These are phyloP conservation scores for Bipolaris cookei DNA, from an alignment of 2,329 filamentous ascomycete species.

Conservation along the genomic window DNA sequence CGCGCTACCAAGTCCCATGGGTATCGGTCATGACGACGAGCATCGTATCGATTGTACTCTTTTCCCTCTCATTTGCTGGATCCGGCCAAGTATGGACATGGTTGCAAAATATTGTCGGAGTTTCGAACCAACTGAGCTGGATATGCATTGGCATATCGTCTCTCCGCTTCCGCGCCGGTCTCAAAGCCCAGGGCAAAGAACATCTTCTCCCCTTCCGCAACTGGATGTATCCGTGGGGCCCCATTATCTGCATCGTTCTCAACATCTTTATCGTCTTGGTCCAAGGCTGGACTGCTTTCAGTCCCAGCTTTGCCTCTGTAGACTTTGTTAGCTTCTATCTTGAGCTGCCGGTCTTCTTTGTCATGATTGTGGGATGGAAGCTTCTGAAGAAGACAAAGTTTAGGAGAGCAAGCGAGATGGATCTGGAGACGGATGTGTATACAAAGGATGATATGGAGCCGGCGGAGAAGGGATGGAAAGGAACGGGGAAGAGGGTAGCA, in stretches of 20 bases:
- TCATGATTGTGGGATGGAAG: constrained; percentile 40
- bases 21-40: constrained; percentile 45
- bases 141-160: constrained; percentile 62
- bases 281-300: constrained; percentile 60
- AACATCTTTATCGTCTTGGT: constrained; percentile 41
- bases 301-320: constrained; percentile 49
- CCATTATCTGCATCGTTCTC: constrained; percentile 43
- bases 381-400: constrained; percentile 39
- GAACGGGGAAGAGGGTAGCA: constrained; percentile 30
- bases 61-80: constrained; percentile 53
- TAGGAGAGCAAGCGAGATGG: constrained; percentile 34
- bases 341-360: constrained; percentile 44
- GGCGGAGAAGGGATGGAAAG: constrained; percentile 28
- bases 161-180: constrained; percentile 60
- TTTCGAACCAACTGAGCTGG: constrained; percentile 61
- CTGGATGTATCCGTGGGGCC: constrained; percentile 61
- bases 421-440: constrained; percentile 41
- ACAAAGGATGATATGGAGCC: constrained; percentile 41
- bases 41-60: constrained; percentile 49
- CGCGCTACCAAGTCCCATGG: constrained; percentile 52
- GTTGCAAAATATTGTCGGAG: constrained; percentile 72
- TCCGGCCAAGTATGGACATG: constrained; percentile 59
- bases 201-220: constrained; percentile 62
- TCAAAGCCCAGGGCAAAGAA: constrained; percentile 56
- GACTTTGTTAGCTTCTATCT: constrained; percentile 60